Conservation (phyloP, 495 filamentous ascomycete genomes). For the Penicillium angulare region DNA sequence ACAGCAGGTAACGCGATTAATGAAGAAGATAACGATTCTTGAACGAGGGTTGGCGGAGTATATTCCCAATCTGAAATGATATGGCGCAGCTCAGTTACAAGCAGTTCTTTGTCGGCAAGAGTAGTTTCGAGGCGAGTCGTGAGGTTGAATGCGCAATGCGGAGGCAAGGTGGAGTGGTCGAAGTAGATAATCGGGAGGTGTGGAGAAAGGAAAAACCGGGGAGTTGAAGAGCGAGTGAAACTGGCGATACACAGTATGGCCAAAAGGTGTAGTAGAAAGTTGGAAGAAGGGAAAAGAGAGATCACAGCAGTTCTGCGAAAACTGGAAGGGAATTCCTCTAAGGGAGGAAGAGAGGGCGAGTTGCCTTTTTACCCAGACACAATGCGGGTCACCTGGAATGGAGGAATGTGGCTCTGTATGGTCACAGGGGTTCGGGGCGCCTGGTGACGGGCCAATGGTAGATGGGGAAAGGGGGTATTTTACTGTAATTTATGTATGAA, state of each 20-base stretch:
- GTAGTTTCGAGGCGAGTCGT: neutral
- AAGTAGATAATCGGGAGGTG: slow-evolving; percentile 13
- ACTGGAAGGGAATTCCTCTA: slow-evolving; percentile 8
- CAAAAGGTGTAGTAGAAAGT: slow-evolving; percentile 17
- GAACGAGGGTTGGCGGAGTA: slow-evolving; percentile 14
- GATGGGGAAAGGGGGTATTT: neutral
- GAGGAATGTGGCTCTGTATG: slow-evolving; percentile 7
- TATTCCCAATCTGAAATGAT: neutral
- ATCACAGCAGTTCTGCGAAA: neutral
- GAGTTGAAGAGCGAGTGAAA: slow-evolving; percentile 29
- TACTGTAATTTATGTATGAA: neutral
- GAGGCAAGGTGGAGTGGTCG: slow-evolving; percentile 10
- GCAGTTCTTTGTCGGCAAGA: slow-evolving; percentile 4
- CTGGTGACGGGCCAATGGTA: neutral
- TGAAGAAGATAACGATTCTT: neutral
- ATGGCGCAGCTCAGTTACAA: slow-evolving; percentile 3
- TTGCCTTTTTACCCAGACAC: slow-evolving; percentile 1
- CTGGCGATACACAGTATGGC: slow-evolving; percentile 41
- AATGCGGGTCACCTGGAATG: slow-evolving; percentile 7
- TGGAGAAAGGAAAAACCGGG: slow-evolving; percentile 10
- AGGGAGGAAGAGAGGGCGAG: neutral
- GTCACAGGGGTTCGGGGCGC: neutral
- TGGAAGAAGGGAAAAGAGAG: slow-evolving; percentile 5
- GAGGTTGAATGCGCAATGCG: slow-evolving; percentile 14
- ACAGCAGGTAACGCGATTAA: neutral